phyloP scores from a whole-genome alignment of 129 eudicot species.

The Cynara cardunculus region DNA sequence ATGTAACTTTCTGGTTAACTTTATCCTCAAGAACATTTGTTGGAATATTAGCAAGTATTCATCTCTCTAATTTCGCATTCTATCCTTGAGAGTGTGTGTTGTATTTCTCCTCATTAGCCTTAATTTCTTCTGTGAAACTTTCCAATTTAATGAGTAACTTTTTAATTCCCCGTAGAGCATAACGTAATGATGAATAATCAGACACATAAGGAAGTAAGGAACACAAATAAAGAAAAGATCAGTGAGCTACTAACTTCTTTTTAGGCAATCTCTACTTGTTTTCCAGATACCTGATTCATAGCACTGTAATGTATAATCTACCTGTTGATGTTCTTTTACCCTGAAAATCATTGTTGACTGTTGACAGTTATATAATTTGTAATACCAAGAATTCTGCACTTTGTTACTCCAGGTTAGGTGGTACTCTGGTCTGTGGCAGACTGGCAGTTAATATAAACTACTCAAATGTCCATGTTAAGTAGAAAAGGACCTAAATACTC shows the following conservation, averaged over 20 bases:
- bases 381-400: background rate
- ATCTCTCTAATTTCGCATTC: background rate
- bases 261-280: too few relatives aligned
- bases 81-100: background rate
- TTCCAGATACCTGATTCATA: too few relatives aligned
- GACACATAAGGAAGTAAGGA: background rate
- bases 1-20: background rate
- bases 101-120: background rate
- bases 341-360: background rate
- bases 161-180: too few relatives aligned
- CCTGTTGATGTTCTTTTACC: background rate
- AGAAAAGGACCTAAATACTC: background rate
- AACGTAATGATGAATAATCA: too few relatives aligned
- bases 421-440: background rate
- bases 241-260: background rate
- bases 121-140: background rate
- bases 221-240: background rate
- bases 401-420: background rate
- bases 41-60: background rate
- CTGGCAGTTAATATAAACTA: background rate
- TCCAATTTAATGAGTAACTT: background rate
- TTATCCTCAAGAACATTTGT: background rate
- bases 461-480: background rate
- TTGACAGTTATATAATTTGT: background rate
- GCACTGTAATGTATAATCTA: too few relatives aligned